A percentile compares a stretch with the other conserved stretches of the same genome.
phyloP scores from a whole-genome alignment of 768 basidiomycete species.

The Boletus rufocinnamomeus region DNA sequence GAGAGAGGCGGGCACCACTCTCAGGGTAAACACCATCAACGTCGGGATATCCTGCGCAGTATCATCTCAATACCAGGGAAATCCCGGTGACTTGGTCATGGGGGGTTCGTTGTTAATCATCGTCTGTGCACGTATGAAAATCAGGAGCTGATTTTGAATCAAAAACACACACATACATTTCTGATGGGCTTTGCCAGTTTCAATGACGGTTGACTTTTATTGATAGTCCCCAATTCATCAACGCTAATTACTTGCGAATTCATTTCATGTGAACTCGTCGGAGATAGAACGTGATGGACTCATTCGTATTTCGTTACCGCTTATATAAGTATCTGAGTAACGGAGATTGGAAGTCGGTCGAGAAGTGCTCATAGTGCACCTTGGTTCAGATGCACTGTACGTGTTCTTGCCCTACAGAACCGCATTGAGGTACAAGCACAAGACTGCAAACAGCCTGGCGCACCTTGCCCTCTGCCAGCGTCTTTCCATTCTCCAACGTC shows the following conservation, averaged over 20 bases:
- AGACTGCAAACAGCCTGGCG: background rate
- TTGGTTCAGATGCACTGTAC: conserved; percentile 74
- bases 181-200: background rate
- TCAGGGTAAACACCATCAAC: background rate
- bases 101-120: background rate
- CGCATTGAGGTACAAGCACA: background rate
- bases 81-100: no score
- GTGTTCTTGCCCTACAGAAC: conserved; percentile 66
- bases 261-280: background rate
- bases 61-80: background rate
- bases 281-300: background rate
- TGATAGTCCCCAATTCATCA: background rate
- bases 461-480: conserved; percentile 81
- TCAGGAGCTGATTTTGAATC: background rate
- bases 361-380: no score
- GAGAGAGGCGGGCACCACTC: background rate
- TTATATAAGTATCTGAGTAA: background rate
- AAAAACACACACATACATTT: background rate
- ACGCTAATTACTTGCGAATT: no score
- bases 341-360: no score
- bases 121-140: background rate
- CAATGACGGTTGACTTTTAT: no score
- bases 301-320: background rate
- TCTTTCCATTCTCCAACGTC: conserved; percentile 97
- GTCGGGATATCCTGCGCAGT: background rate